Evolutionary conservation across 257 asterid genomes (phyloP), one percentile per base, ranked within the genome.

Genomic region (Solanum megistacrolobum): DNA sequence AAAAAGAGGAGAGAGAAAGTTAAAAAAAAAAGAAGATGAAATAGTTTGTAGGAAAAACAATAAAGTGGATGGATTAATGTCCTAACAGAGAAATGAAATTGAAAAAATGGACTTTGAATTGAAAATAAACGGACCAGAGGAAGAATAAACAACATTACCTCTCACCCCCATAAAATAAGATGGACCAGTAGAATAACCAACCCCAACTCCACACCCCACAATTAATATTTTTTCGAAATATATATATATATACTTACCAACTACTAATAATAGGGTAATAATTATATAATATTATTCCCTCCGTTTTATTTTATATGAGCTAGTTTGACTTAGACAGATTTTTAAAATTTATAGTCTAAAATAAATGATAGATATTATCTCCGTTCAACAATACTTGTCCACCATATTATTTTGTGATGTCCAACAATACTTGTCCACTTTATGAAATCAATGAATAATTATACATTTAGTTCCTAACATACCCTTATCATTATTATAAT

Each of bases 1-100:
- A 84, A 39, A 74, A 69, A 89, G 88, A 89, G 89, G 74, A 86
- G 72, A 86, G 62, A 34, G 89, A 85, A 88, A 74, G 27, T 20
- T 43, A 1, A 0, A 4, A 4, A 46, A 46, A 12, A 4, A 46
- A 18, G 6, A 12, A 48, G 21, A 48, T 48, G 55, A 46, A 55
- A 55, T 52, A 39, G 35, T 72, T 55, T 46, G 36, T 87, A 73
- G 60, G 72, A 35, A 58, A 39, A 86, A 43, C 12, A 58, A 20
- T 65, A 55, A 52, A 55, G 62, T 55, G 23, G 62, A 55, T 35
- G 78, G 79, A 62, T 85, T 39, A 36, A 85, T 23, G 87, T 79
- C 78, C 65, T 27, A 79, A 68, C 43, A 38, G 35, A 48, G 79
- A 85, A 85, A 85, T 25, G 65, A 36, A 68, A 85, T 85, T 68